Conservation (phyloP, 768 basidiomycete genomes). For the Pholiota conissans region DNA sequence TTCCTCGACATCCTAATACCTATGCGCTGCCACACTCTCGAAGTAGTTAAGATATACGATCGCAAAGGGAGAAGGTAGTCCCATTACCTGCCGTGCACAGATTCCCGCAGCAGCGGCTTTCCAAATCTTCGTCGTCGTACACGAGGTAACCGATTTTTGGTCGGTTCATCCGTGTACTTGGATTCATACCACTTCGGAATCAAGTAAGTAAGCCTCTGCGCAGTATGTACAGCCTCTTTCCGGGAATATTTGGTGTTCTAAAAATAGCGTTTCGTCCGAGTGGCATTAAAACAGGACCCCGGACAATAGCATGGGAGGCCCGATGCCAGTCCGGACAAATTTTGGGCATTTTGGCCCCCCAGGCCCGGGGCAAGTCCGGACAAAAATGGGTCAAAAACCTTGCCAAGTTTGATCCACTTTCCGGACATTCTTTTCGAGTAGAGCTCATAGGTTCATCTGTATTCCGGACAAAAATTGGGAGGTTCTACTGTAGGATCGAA, state of each 20-base stretch:
- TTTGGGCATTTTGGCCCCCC: neutral
- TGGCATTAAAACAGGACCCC: neutral
- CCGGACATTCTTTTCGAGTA: neutral
- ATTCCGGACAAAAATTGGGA: neutral
- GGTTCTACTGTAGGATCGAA: neutral
- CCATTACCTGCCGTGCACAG: neutral
- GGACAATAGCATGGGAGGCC: constrained; percentile 2
- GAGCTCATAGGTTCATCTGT: neutral
- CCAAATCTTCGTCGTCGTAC: neutral
- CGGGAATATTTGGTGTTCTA: no score
- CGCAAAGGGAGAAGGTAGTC: neutral
- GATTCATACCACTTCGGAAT: no score
- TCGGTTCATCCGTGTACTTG: no score
- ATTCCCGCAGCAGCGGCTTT: neutral
- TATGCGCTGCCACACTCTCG: neutral
- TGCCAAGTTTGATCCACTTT: neutral
- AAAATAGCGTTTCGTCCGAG: no score
- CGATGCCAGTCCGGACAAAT: constrained; percentile 6
- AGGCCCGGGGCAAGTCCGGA: constrained; percentile 1
- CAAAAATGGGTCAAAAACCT: neutral
- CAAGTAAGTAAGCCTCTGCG: no score
- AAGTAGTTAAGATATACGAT: neutral
- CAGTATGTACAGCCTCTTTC: no score
- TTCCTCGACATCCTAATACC: neutral
- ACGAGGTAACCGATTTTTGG: no score